Evolutionary conservation across 139 green algal species (phyloP).

Genomic region (Haematococcus sp.): DNA sequence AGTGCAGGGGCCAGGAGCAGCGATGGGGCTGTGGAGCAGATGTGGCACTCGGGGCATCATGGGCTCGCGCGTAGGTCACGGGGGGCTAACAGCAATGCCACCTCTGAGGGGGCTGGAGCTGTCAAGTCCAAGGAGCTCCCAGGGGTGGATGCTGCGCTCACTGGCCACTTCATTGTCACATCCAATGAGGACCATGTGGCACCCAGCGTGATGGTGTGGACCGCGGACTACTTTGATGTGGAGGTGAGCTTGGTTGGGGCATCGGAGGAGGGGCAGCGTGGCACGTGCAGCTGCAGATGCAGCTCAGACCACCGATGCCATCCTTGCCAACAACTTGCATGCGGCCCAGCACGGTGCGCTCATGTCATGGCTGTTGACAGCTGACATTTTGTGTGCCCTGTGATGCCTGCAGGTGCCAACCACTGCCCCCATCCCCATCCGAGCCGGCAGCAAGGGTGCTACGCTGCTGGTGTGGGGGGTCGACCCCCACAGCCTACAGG

Average conservation of each 20-base stretch:
- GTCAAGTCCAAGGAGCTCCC: not conserved
- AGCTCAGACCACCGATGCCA: not conserved
- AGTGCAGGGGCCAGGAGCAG: not conserved
- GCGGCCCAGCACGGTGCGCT: too few species aligned
- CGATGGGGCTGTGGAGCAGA: not conserved
- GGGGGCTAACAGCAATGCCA: not conserved
- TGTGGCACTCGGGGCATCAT: not conserved
- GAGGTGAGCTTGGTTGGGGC: not conserved
- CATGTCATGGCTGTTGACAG: too few species aligned
- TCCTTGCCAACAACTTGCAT: too few species aligned
- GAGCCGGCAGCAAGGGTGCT: constrained; percentile 16
- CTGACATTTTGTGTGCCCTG: too few species aligned
- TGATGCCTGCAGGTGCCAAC: constrained; percentile 9
- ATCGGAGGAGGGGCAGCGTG: too few species aligned
- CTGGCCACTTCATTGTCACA: constrained; percentile 12
- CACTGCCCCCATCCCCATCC: constrained; percentile 10
- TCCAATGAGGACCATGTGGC: constrained; percentile 33
- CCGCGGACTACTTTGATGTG: constrained; percentile 32
- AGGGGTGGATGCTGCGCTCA: not conserved
- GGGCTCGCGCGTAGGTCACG: not conserved
- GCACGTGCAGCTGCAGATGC: not conserved
- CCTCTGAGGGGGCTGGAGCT: too few species aligned
- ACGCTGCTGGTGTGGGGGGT: constrained; percentile 31
- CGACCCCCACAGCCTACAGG: constrained; percentile 15
- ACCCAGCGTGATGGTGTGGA: constrained; percentile 39